Evolutionary conservation across 495 filamentous ascomycete species (phyloP), one percentile per base, ranked within the genome.

Genomic region (Parmelia sp.): DNA sequence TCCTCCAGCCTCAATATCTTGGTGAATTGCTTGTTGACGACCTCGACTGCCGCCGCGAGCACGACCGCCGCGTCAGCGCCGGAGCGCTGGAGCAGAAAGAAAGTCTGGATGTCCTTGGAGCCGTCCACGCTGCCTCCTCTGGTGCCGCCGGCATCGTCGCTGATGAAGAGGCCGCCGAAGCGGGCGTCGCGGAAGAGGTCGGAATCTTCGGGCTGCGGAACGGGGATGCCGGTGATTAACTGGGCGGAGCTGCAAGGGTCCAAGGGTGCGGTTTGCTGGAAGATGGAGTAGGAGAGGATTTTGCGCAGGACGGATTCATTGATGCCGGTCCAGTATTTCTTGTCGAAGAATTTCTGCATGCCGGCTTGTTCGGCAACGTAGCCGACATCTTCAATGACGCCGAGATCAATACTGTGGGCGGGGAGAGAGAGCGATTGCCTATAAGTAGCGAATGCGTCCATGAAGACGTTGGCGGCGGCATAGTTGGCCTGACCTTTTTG

Each of bases 361-460:
- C 37, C 53, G 40, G 19, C 39, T 6, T 47, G 61, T 23, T 70
- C 61, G 65, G 15, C 45, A 40, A 74, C 49, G 57, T 73, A 72
- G 17, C 71, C 71, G 7, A 74, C 64, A 51, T 74, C 72, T 57
- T 69, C 56, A n/a, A 75, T 56, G 15, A 61, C 57, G 1, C 75
- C 73, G 39, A 77, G 68, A 51, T 75, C 71, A 27, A 78, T 58
- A n/a, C 68, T 64, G n/a, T 64, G 53, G 10, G 66, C 73, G 14
- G 58, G 61, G 10, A 74, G 37, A 7, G 72, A 71, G 0, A 61
- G 59, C 7, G 33, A 51, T 1, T 51, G 65, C 19, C 81, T 77
- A 66, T 80, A 80, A 15, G 68, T 71, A 33, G 72, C 71, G 57
- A 85, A 77, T 15, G 78, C 71, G 47, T 83, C 81, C 44, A 80